Conservation (phyloP, 1,284 basidiomycete species). For the Rhodotorula sp. region DNA sequence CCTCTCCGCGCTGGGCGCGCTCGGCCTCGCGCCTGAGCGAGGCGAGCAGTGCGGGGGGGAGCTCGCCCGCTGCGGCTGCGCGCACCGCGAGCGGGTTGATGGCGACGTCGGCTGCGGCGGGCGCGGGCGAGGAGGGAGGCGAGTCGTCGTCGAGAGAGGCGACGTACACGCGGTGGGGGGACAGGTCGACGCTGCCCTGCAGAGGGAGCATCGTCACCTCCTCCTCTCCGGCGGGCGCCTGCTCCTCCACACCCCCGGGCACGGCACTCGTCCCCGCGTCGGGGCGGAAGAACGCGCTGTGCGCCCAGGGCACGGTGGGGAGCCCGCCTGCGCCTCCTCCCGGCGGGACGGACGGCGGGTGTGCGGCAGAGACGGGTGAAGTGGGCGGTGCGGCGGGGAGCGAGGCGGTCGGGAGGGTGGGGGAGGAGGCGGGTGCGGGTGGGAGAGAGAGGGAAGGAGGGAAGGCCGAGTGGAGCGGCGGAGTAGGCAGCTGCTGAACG, state of each 20-base stretch:
- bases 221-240: not conserved
- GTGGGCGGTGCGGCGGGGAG: constrained; percentile 25
- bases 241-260: too few species aligned
- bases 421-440: not conserved
- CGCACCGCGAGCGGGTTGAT: constrained; percentile 12
- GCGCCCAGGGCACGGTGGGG: constrained; percentile 5
- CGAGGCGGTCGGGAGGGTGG: not conserved
- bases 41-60: constrained; percentile 3
- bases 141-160: constrained; percentile 25
- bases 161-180: constrained; percentile 35
- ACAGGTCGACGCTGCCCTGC: constrained; percentile 19
- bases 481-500: not conserved
- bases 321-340: not conserved
- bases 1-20: not conserved
- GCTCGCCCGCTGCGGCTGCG: not conserved
- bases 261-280: fast-evolving
- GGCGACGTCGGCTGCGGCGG: not conserved
- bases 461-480: not conserved
- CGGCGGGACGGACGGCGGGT: too few species aligned
- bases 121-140: not conserved
- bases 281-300: constrained; percentile 2
- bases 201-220: constrained; percentile 28
- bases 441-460: not conserved
- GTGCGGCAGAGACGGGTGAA: constrained; percentile 10
- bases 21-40: not conserved